Evolutionary conservation across 352 stramenopile genomes (phyloP), one percentile per base, ranked within the genome.

Genomic region (Pythium myriotylum): DNA sequence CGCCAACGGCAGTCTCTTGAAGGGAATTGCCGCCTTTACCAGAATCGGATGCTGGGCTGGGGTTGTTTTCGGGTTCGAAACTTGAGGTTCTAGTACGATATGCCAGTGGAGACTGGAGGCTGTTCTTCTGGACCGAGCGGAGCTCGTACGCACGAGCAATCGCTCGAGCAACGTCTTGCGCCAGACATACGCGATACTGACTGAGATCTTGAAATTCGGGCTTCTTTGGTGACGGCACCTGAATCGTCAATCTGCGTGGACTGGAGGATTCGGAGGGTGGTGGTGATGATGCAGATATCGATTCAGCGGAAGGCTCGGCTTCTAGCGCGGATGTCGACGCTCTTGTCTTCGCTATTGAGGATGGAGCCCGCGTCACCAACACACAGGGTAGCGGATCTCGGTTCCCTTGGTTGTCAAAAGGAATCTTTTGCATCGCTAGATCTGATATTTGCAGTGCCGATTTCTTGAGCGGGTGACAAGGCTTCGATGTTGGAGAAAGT

Each of bases 361-460:
- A 24, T 1, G 46, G 19, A 4, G 54, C 4, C 17, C 73, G 70
- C 17, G 62, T 74, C n/a, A 82, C 65, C 12, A 94, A 66, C 8
- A 76, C 60, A 19, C 79, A 67, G 3, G 57, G 54, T 1, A 94
- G 33, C 12, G 77, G 63, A 26, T 70, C 62, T 53, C 77, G 73
- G 35, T 91, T 94, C 32, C 80, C 79, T 39, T 75, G 61, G 13
- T 67, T 64, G 48, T 92, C 83, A 45, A 88, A 76, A 1, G 85
- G 83, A 32, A 91, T 74, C 53, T 78, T 81, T 20, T 78, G 76
- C 20, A 81, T 68, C 22, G 83, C 79, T 12, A 94, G 49, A 63
- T 94, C 83, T 0, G 67, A 50, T 22, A 92, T 86, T 49, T 89
- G 74, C 1, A 94, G 61, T n/a, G 74, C 67, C 27, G 69, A 71